Evolutionary conservation across 2,329 filamentous ascomycete genomes (phyloP), one percentile per base, ranked within the genome.

Genomic region (Penicillium digitatum): DNA sequence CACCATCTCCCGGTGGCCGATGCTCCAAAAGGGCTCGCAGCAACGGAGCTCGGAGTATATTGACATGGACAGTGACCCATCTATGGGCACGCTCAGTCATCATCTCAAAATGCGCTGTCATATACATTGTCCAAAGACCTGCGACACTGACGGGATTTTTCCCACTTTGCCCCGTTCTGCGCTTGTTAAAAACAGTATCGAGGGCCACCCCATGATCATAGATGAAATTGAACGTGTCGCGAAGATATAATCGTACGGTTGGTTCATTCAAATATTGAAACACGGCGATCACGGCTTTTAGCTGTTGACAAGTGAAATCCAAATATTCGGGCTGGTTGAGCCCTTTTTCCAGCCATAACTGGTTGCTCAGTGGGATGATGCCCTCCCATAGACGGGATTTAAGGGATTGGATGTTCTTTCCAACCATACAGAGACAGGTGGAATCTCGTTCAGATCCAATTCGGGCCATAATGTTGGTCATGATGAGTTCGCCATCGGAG

Each of bases 301-400:
- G 40, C 49, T 69, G 54, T 40, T 67, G 61, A 35, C 54, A 57
- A 1, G 65, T 64, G 9, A 60, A n/a, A 18, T 66, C 60, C 22
- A 68, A 65, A 14, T 68, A 55, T 1, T 60, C 56, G 1, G 35
- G 26, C 1, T 43, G 31, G 24, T 66, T 29, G 9, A 68, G 60
- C 0, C 51, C 45, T 45, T 62, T 68, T 7, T 67, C 61, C 3
- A 49, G 44, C 64, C 65, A 68, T 22, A 59, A 55, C 45, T 64
- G 57, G n/a, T 67, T 58, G n/a, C 51, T 65, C 16, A 68, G 14
- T 1, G 65, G 67, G 9, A 61, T 38, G 20, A 69, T 63, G 11
- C 66, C 66, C 16, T 62, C 56, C 63, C 65, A 69, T 20, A 66
- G n/a, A 10, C 65, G 50, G 14, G 39, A 56, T 44, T 68, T 69